phyloP scores from a whole-genome alignment of 108 stramenopile species.

The Bacterosira constricta region DNA sequence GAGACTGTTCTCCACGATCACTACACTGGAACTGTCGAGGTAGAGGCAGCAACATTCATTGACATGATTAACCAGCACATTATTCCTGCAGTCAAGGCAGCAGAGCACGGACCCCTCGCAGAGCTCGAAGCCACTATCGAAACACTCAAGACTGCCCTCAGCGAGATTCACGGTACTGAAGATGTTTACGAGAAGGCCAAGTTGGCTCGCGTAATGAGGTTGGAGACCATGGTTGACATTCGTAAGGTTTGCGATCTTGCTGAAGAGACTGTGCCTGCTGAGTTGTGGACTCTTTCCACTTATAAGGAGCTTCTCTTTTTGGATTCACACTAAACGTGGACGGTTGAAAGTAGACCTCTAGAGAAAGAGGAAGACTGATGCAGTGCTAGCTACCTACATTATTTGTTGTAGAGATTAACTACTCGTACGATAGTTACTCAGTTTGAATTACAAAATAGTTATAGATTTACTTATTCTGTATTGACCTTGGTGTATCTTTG shows the following conservation, averaged over 20 bases:
- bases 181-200: conserved; percentile 70
- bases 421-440: no score
- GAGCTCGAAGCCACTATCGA: conserved; percentile 73
- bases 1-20: conserved; percentile 89
- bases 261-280: conserved; percentile 89
- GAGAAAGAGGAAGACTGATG: no score
- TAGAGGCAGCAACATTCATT: conserved; percentile 87
- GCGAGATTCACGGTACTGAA: conserved; percentile 73
- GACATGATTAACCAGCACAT: conserved; percentile 97
- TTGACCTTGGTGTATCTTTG: no score
- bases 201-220: conserved; percentile 80
- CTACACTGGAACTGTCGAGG: conserved; percentile 93
- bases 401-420: no score
- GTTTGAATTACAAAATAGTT: no score
- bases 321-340: conserved; percentile 80
- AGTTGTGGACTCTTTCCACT: conserved; percentile 92
- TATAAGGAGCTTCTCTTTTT: conserved; percentile 96
- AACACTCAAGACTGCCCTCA: conserved; percentile 66
- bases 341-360: no score
- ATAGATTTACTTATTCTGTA: no score
- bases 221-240: conserved; percentile 94
- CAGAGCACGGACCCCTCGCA: conserved; percentile 67
- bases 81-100: conserved; percentile 85
- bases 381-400: no score
- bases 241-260: conserved; percentile 89